phyloP scores from a whole-genome alignment of 148 eudicot genomes.

The Mesembryanthemum crystallinum region DNA sequence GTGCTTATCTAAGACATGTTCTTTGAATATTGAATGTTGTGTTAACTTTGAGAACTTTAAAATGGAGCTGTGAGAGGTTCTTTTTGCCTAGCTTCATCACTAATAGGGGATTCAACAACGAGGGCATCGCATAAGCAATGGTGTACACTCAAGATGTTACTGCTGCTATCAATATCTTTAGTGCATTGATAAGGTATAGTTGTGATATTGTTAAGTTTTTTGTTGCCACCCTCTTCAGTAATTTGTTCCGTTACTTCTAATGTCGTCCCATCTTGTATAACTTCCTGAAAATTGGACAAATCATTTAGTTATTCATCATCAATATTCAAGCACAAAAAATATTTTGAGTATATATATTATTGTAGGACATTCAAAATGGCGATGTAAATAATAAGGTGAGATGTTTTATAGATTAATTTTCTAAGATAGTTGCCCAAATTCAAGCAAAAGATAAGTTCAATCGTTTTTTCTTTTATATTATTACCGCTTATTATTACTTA shows the following conservation, averaged over 20 bases:
- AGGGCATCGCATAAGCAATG: constrained; percentile 23
- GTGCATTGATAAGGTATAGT: background rate
- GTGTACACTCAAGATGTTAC: background rate
- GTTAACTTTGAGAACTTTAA: background rate
- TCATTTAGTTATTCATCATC: too few relatives aligned
- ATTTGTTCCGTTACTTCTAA: background rate
- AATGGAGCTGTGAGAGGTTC: constrained; percentile 36
- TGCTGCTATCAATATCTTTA: background rate
- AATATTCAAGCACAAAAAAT: too few relatives aligned
- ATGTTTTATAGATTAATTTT: too few relatives aligned
- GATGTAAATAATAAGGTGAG: too few relatives aligned
- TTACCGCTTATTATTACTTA: too few relatives aligned
- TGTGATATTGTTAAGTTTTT: background rate
- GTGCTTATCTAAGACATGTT: too few relatives aligned
- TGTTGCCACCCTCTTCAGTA: background rate
- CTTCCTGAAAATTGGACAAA: constrained; percentile 6
- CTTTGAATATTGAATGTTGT: background rate
- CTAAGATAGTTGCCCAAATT: too few relatives aligned
- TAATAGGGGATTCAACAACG: constrained; percentile 14
- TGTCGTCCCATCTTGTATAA: background rate
- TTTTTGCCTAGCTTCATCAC: constrained; percentile 12
- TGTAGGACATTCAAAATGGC: too few relatives aligned
- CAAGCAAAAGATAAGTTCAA: too few relatives aligned
- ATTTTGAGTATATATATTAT: too few relatives aligned
- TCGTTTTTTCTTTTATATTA: too few relatives aligned